Base-by-base conservation (phyloP, 106 monocot species). In the Cymbidium sinense region DNA sequence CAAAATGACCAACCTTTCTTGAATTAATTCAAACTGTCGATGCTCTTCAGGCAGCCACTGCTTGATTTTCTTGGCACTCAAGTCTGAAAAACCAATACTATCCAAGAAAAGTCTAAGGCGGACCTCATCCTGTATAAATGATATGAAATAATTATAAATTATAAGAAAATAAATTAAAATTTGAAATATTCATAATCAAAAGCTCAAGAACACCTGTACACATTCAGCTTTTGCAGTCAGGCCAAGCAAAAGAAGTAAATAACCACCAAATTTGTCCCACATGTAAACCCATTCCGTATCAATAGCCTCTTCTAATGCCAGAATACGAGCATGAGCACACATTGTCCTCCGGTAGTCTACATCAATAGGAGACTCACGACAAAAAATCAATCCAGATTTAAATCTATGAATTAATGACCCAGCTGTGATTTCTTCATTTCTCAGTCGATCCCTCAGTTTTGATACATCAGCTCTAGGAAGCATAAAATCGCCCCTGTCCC, bases 241-340 rank as follows among this genome's bases (percentile, higher is more conserved):
- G 43, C 98, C 98, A 80, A 98, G 90, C 79, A 98, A 86, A 88
- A 98, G 98, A 86, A 98, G 94, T 78, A 98, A 87, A 86, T 98
- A 98, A 33, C 98, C 98, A 70, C 98, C 98, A 85, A 98, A 98
- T 44, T 92, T 98, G 70, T 98, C 98, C 98, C 98, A 98, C 98
- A 98, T 98, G 74, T 94, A 98, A 1, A 98, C 98, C 98, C 98
- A 98, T 44, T 98, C 98, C 28, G 98, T 98, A 72, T 98, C 98
- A 76, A 98, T 98, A 78, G 98, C 98, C 84, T 98, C 98, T 82
- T 98, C 98, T 67, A 98, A 80, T 79, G 98, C 98, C 69, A 98
- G 81, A 88, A 98, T 98, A 18, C 92, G 89, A 17, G 98, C 98
- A 90, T 98, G 98, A 36, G 98, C 94, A 85, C 94, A 94, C 89